These are phyloP conservation scores for Didymella lethalis DNA, from an alignment of 2,329 filamentous ascomycete species.

Conservation along the genomic window DNA sequence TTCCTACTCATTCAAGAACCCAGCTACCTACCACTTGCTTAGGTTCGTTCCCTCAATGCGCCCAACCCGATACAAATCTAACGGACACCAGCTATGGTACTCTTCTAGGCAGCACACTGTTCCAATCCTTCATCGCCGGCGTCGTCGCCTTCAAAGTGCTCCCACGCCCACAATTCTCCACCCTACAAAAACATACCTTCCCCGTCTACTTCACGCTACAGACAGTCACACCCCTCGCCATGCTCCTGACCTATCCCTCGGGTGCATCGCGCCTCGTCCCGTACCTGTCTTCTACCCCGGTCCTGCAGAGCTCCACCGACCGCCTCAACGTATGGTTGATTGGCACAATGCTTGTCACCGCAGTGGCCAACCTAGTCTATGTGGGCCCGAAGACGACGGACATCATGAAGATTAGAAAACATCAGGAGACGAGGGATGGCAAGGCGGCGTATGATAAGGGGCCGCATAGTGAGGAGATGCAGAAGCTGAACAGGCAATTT, in stretches of 20 bases:
- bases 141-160: slow-evolving; percentile 79
- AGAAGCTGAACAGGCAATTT: slow-evolving; percentile 63
- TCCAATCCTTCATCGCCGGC: slow-evolving; percentile 81
- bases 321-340: slow-evolving; percentile 63
- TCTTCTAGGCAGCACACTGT: slow-evolving; percentile 84
- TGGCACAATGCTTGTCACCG: slow-evolving; percentile 72
- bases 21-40: slow-evolving; percentile 78
- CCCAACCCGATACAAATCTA: slow-evolving; percentile 12
- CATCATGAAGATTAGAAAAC: slow-evolving; percentile 76
- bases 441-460: slow-evolving; percentile 83
- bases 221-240: slow-evolving; percentile 72
- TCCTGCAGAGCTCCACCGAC: slow-evolving; percentile 27
- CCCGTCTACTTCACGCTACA: slow-evolving; percentile 90
- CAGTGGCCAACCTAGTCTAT: slow-evolving; percentile 72
- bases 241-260: slow-evolving; percentile 79
- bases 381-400: slow-evolving; percentile 78
- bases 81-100: slow-evolving; percentile 74
- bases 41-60: slow-evolving; percentile 58
- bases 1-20: slow-evolving; percentile 63
- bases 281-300: slow-evolving; percentile 11
- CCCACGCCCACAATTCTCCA: slow-evolving; percentile 79
- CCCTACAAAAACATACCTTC: slow-evolving; percentile 79
- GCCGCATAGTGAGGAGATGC: slow-evolving; percentile 86
- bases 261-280: slow-evolving; percentile 22
- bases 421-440: slow-evolving; percentile 87